Conservation (phyloP, 306 rosid genomes). For the Ormosia emarginata region DNA sequence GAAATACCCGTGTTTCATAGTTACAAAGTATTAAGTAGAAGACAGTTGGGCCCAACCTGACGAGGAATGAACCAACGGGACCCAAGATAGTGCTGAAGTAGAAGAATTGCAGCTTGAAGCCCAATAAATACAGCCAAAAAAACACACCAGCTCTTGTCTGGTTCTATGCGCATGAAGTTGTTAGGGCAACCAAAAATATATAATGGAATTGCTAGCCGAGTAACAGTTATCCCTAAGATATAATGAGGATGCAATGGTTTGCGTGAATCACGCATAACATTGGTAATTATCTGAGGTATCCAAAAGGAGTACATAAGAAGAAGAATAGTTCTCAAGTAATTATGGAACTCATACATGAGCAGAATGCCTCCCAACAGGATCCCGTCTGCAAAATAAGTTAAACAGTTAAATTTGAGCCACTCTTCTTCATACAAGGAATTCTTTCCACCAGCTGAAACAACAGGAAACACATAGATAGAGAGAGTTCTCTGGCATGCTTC, state of each 20-base stretch:
- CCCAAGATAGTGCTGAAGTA: conserved; percentile 91
- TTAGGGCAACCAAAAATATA: conserved; percentile 88
- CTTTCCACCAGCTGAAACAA: neutral
- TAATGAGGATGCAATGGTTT: conserved; percentile 93
- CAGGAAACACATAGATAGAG: neutral
- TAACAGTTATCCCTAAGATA: conserved; percentile 71
- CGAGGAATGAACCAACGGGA: conserved; percentile 98
- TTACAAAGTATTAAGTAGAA: conserved; percentile 4
- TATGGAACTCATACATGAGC: conserved; percentile 87
- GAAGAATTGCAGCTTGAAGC: conserved; percentile 75
- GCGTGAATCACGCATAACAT: conserved; percentile 82
- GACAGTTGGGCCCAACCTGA: conserved; percentile 53
- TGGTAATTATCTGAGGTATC: conserved; percentile 91
- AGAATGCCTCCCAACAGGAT: conserved; percentile 94
- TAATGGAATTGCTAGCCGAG: conserved; percentile 83
- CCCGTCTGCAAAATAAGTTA: conserved; percentile 69
- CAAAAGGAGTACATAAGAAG: conserved; percentile 87
- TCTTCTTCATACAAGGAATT: conserved; percentile 3
- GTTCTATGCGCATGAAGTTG: conserved; percentile 90
- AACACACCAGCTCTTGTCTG: conserved; percentile 75
- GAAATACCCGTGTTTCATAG: too few species aligned
- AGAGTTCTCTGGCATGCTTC: neutral
- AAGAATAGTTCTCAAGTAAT: conserved; percentile 71
- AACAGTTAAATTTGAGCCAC: conserved; percentile 26
- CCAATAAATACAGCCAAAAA: conserved; percentile 57